Evolutionary conservation across 2,329 filamentous ascomycete genomes (phyloP).

Genomic region (Sporothrix protearum): DNA sequence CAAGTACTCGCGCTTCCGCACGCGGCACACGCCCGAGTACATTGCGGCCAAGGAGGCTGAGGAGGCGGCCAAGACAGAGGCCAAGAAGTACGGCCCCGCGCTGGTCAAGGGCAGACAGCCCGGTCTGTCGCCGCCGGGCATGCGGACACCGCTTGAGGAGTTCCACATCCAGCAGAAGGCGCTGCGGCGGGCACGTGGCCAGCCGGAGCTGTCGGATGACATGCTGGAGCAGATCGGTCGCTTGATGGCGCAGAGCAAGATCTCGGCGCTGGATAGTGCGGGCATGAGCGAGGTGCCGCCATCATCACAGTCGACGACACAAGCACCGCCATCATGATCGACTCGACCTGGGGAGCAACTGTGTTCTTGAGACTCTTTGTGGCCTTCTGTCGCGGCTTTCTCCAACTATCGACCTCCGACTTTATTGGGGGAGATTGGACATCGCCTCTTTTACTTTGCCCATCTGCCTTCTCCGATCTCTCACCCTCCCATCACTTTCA

Average conservation of each 20-base stretch:
- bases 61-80: conserved; percentile 29
- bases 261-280: conserved; percentile 9
- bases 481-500: not conserved
- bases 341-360: not conserved
- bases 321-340: conserved; percentile 8
- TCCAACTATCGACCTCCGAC: not conserved
- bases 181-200: conserved; percentile 49
- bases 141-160: conserved; percentile 58
- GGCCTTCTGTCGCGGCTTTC: not conserved
- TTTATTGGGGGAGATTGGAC: not conserved
- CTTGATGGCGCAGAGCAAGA: conserved; percentile 54
- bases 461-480: not conserved
- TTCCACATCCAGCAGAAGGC: conserved; percentile 54
- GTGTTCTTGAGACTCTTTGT: not conserved
- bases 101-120: conserved; percentile 32
- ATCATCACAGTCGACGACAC: not conserved
- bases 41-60: conserved; percentile 48
- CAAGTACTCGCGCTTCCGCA: conserved; percentile 77
- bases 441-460: not conserved
- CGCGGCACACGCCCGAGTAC: conserved; percentile 73
- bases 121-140: conserved; percentile 39
- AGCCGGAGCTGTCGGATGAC: conserved; percentile 54
- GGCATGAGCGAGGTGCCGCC: conserved; percentile 18
- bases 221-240: conserved; percentile 62
- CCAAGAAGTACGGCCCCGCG: conserved; percentile 25